Conservation (phyloP, 257 asterid genomes). For the Gentiana macrophylla region DNA sequence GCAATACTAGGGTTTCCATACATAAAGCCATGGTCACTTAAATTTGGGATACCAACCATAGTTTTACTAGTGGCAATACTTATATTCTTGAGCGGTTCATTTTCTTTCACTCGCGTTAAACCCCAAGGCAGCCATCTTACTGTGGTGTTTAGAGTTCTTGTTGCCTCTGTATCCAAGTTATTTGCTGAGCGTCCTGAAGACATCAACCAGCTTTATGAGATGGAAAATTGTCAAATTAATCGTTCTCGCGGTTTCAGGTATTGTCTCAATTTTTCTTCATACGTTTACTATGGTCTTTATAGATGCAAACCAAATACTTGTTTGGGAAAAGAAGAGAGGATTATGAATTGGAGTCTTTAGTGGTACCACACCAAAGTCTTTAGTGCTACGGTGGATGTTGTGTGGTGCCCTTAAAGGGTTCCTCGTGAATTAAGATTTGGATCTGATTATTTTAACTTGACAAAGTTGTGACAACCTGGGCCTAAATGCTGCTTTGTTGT, state of each 20-base stretch:
- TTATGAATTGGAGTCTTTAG: too few relatives aligned
- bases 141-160: slow-evolving; percentile 13
- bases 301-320: neutral
- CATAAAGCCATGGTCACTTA: slow-evolving; percentile 22
- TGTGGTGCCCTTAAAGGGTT: too few relatives aligned
- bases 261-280: neutral
- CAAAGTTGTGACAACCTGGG: too few relatives aligned
- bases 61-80: slow-evolving; percentile 10
- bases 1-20: slow-evolving; percentile 19
- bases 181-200: slow-evolving; percentile 5
- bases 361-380: too few relatives aligned
- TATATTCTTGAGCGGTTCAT: slow-evolving; percentile 11
- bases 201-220: slow-evolving; percentile 8
- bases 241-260: slow-evolving; percentile 16
- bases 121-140: slow-evolving; percentile 20
- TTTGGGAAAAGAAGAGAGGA: neutral
- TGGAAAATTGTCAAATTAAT: slow-evolving; percentile 8
- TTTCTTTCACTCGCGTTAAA: slow-evolving; percentile 1
- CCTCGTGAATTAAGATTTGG: too few relatives aligned
- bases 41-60: slow-evolving; percentile 21
- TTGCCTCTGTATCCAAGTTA: slow-evolving; percentile 18
- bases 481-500: too few relatives aligned
- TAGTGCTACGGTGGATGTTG: too few relatives aligned
- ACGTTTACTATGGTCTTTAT: neutral
- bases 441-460: too few relatives aligned